Base-by-base conservation (phyloP, 129 eudicot genomes). In the Tanacetum coccineum region DNA sequence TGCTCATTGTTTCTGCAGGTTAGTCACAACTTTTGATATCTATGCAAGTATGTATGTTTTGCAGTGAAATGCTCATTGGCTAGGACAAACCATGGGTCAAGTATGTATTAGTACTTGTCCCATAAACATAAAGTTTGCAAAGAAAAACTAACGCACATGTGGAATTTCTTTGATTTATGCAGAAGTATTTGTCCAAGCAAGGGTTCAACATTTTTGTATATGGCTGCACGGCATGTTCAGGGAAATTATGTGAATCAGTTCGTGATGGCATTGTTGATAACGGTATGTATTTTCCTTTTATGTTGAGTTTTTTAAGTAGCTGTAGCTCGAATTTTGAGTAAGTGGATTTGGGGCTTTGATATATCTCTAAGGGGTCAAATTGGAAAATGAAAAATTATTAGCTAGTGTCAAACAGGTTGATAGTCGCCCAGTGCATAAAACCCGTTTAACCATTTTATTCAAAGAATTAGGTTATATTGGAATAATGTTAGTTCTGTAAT, bases 41-140 rank as follows among this genome's bases (percentile, higher is more conserved):
- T 36, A 18, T 10, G 19, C 10, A 42, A 9, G 36, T 10, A 12
- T 12, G 6, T 39, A 13, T 28, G 11, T 14, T 75, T 66, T 28
- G 50, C 44, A 49, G 57, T 22, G 25, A 45, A 22, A 48, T 69
- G 65, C 25, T 67, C 26, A 59, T 67, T 64, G 51, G 54, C 52
- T 85, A 89, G 96, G 95, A 86, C 63, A 89, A 89, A 74, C 96
- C 96, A 63, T 90, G 97, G 97, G 75, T 90, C 20, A 90, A 90
- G 75, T 49, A n/a, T 61, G 44, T 13, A 0, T 30, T 55, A 20
- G 28, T 54, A 22, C 54, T 28, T 46, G 2, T 62, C n/a, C 20
- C 1, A 9, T 45, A 14, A 25, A 62, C 6, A 9, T 4, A 14
- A 39, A 32, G 25, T n/a, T n/a, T n/a, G n/a, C n/a, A 72, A 53